Evolutionary conservation across 2,329 filamentous ascomycete species (phyloP), one percentile per base, ranked within the genome.

Genomic region (Penicillium aurantiogriseum): DNA sequence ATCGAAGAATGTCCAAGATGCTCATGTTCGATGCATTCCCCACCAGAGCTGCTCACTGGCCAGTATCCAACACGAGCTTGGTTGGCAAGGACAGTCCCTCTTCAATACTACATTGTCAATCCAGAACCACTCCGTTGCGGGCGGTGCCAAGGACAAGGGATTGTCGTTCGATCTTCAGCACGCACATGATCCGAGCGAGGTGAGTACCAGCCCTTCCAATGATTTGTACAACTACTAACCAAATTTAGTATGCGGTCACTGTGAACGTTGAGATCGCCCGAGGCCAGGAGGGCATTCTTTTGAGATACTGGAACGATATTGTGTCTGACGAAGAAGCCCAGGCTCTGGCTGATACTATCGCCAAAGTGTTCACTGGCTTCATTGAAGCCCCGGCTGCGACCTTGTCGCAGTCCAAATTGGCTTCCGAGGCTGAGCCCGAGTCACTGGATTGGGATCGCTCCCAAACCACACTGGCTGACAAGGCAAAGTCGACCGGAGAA

Each of bases 21-120:
- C 82, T 54, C 79, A 80, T 19, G 72, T 80, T 21, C 69, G 73
- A 39, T 77, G 77, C 42, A 72, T 84, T 58, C 71, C 76, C 0
- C 76, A 83, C 59, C 81, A 83, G 57, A 77, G 74, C 54, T 80
- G 79, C 60, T 82, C 81, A 2, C 70, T 81, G 21, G 78, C 79
- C 5, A 75, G 77, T 47, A 78, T 81, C 11, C 79, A 81, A 53
- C 74, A 77, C 56, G 72, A 74, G 44, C 67, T 77, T 54, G 69
- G 71, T 8, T 61, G 69, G 49, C 66, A 72, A 50, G 71, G 72
- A 17, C 67, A 71, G 43, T 57, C 70, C 8, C 66, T 78, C 1
- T 78, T 78, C 60, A 77, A 78, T 58, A 77, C 76, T 3, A 74
- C 71, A 0, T 65, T 78, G 7, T 77, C 76, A 1, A 76, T 77